These are phyloP conservation scores for Acanthamoeba triangularis DNA, from an alignment of 208 protist species.

Conservation along the genomic window DNA sequence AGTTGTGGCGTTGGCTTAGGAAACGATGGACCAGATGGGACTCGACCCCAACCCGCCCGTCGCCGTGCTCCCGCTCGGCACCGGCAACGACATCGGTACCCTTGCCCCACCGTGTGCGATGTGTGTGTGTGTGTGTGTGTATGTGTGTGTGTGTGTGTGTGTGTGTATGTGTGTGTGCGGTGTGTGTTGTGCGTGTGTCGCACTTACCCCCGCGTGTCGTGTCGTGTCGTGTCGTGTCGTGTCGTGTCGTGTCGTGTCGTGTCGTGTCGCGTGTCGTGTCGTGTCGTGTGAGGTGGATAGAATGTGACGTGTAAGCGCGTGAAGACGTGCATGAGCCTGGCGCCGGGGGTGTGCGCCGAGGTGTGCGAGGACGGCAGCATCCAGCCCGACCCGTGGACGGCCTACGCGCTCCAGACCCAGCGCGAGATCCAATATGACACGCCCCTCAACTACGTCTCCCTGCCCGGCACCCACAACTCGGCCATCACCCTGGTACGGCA, in stretches of 20 bases:
- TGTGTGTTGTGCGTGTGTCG: not conserved
- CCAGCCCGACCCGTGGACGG: not conserved
- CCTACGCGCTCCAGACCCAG: slow-evolving; percentile 11
- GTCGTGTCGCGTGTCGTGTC: not conserved
- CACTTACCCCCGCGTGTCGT: not conserved
- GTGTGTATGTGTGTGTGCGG: too few species aligned
- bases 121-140: too few species aligned
- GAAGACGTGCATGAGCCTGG: slow-evolving; percentile 44
- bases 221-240: too few species aligned
- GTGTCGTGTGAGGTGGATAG: too few species aligned
- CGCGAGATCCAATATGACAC: slow-evolving; percentile 17
- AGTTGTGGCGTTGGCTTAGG: not conserved
- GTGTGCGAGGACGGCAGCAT: slow-evolving; percentile 33
- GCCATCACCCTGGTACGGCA: slow-evolving; percentile 8
- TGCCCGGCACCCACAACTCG: slow-evolving; percentile 41
- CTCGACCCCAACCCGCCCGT: slow-evolving; percentile 41
- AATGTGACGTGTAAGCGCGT: not conserved
- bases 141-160: not conserved
- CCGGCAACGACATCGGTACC: slow-evolving; percentile 66
- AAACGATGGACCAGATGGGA: slow-evolving; percentile 72
- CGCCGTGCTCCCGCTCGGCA: slow-evolving; percentile 46
- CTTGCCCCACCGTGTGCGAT: not conserved
- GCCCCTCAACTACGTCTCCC: slow-evolving; percentile 16
- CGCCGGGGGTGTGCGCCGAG: not conserved
- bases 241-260: not conserved